These are phyloP conservation scores for Aegilops bicornis DNA, from an alignment of 176 grass and related monocot species.

Conservation along the genomic window DNA sequence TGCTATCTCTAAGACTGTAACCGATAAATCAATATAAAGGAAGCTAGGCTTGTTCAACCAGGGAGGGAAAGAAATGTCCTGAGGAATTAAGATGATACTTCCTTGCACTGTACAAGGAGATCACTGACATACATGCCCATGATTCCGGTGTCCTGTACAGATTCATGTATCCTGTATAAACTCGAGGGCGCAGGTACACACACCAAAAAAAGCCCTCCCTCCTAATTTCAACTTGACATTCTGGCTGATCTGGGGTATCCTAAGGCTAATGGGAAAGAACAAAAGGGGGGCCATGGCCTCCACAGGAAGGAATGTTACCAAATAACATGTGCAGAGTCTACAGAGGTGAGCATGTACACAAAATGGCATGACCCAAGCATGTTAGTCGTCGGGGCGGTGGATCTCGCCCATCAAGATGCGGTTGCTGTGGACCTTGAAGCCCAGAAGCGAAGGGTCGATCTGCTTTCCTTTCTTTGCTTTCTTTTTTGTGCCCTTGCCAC, in stretches of 20 bases:
- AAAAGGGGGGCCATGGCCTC: slow-evolving; percentile 5
- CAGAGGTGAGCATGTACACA: slow-evolving; percentile 50
- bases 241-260: slow-evolving; percentile 32
- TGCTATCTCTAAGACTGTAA: not conserved
- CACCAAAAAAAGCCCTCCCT: slow-evolving; percentile 23
- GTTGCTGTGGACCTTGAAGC: slow-evolving; percentile 99
- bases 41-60: not conserved
- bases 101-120: not conserved
- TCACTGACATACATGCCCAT: slow-evolving; percentile 3
- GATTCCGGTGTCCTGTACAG: slow-evolving; percentile 59
- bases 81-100: not conserved
- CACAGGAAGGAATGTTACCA: slow-evolving; percentile 25
- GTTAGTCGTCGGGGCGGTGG: slow-evolving; percentile 75
- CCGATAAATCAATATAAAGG: too few species aligned
- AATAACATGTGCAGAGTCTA: slow-evolving; percentile 37
- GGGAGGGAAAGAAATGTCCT: not conserved
- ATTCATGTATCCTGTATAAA: slow-evolving; percentile 44
- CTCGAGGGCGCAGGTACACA: slow-evolving; percentile 26
- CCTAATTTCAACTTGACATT: slow-evolving; percentile 44
- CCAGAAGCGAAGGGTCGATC: slow-evolving; percentile 94
- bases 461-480: slow-evolving; percentile 95
- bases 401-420: slow-evolving; percentile 99
- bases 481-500: slow-evolving; percentile 76
- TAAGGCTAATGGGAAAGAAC: slow-evolving; percentile 42
- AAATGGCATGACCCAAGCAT: not conserved